phyloP scores from a whole-genome alignment of 108 stramenopile species.

The Cyclotella cryptica region DNA sequence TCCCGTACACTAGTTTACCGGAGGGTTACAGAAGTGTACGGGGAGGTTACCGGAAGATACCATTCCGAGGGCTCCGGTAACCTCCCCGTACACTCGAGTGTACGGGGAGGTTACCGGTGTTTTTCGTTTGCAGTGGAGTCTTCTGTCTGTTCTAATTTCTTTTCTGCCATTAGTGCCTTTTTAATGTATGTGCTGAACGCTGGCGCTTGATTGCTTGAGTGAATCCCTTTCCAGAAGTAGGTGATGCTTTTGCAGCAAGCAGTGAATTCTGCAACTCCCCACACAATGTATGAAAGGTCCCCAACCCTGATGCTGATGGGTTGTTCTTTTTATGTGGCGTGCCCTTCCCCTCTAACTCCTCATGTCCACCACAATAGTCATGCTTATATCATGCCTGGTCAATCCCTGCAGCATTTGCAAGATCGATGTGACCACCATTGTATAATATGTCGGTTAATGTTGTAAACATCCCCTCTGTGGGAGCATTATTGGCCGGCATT shows the following conservation, averaged over 20 bases:
- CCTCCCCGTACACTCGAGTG: too few species aligned
- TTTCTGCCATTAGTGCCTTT: background rate
- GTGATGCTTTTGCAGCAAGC: background rate
- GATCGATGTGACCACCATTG: background rate
- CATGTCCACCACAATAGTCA: background rate
- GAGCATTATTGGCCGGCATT: too few species aligned
- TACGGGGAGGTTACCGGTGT: too few species aligned
- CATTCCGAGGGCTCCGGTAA: too few species aligned
- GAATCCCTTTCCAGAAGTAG: background rate
- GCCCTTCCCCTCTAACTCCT: background rate
- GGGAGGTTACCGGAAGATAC: too few species aligned
- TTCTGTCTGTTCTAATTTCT: conserved; percentile 2
- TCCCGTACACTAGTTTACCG: too few species aligned
- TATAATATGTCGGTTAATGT: conserved; percentile 12
- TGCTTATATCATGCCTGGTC: conserved; percentile 16
- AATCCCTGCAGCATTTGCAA: too few species aligned
- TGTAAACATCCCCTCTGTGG: too few species aligned
- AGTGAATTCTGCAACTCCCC: too few species aligned
- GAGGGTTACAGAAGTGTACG: too few species aligned
- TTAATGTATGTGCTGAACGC: background rate
- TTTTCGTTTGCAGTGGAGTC: background rate
- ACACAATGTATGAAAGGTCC: background rate
- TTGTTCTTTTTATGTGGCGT: background rate
- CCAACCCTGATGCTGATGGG: background rate
- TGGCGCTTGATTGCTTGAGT: background rate